Conservation (phyloP, 1,284 basidiomycete species). For the Tilletia horrida region DNA sequence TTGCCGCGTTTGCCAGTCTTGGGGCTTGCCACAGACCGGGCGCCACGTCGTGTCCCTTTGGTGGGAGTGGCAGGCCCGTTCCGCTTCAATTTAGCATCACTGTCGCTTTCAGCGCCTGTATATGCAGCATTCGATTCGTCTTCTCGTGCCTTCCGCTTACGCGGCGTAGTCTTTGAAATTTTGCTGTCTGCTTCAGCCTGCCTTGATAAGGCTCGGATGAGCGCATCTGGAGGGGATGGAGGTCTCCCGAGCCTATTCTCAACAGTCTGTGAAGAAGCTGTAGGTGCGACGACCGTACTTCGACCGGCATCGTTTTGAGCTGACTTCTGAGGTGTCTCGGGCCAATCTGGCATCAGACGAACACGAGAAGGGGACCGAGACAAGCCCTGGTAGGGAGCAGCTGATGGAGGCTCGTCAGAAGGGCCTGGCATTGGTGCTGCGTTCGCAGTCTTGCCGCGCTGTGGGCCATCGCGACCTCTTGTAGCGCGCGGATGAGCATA, state of each 20-base stretch:
- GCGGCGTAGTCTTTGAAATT: background rate
- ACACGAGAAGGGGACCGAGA: background rate
- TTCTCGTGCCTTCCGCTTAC: background rate
- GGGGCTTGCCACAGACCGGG: too few species aligned
- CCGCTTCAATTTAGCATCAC: too few species aligned
- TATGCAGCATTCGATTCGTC: too few species aligned
- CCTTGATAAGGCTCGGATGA: background rate
- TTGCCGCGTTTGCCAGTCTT: too few species aligned
- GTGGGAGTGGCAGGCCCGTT: too few species aligned
- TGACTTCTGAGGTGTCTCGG: background rate
- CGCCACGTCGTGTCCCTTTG: too few species aligned
- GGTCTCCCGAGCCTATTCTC: background rate
- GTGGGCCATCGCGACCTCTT: too few species aligned
- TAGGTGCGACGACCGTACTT: background rate
- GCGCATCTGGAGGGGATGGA: background rate
- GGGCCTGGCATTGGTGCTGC: background rate
- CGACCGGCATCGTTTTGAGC: too few species aligned
- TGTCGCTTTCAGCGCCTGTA: too few species aligned
- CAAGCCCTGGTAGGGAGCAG: background rate
- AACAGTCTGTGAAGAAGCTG: background rate
- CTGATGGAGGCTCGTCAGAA: background rate
- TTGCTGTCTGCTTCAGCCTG: too few species aligned
- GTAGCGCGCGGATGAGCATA: too few species aligned
- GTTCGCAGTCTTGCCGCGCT: too few species aligned
- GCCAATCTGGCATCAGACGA: constrained; percentile 15